Evolutionary conservation across 179 eudicot genomes (phyloP), one percentile per base, ranked within the genome.

Genomic region (Actinidia polygama): DNA sequence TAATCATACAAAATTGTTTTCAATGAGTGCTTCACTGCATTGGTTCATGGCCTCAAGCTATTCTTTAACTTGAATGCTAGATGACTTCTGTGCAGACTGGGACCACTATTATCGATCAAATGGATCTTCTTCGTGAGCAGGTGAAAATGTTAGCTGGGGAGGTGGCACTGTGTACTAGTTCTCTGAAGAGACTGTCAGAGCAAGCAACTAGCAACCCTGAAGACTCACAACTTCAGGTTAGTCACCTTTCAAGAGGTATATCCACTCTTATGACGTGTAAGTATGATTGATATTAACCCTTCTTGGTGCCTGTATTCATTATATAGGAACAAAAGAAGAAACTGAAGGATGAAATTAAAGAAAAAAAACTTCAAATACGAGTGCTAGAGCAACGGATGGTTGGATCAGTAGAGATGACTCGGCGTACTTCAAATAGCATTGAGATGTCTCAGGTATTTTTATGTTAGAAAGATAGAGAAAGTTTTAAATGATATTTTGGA

Each of bases 91-190:
- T 72, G 36, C 81, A 97, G 99, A 96, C 89, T 79, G 96, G 87
- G 40, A 87, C 93, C 73, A 85, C 94, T 83, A 76, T 89, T 84
- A 89, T 94, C 23, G 99, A 97, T 89, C 94, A 97, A 89, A 93
- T 93, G 93, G 99, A 97, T 89, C 96, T 97, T 69, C 89, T 94
- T 46, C 94, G 88, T 79, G 99, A 97, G 91, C 99, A 97, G 87
- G 99, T 95, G 63, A 97, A 97, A 89, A 97, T 95, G 99, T 98
- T 97, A 79, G 96, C 96, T 80, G 99, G 98, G 69, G 99, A 95
- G 83, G 95, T 95, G 89, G 99, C 99, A 76, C 92, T 97, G 87
- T 90, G 91, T 84, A 91, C 99, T 23, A 97, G 99, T 85, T 92
- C 98, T 18, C 89, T 97, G 79, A 97, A 97, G 85, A 98, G 99